These are phyloP conservation scores for Melaleuca alternifolia DNA, from an alignment of 345 rosid genomes.

Conservation along the genomic window DNA sequence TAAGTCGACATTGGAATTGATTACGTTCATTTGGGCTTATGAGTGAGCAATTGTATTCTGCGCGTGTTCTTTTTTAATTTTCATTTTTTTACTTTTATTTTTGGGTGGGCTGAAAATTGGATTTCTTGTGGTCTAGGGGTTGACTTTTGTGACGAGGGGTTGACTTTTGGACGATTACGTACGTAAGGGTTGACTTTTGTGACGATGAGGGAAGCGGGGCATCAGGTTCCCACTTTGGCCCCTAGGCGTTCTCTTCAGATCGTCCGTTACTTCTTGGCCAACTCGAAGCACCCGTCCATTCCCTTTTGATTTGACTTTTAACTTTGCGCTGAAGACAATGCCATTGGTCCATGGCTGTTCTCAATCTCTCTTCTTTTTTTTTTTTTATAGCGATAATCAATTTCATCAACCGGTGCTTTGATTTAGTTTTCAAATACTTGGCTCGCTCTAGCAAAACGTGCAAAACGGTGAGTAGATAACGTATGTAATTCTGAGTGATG, in stretches of 20 bases:
- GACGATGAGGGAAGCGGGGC: conserved; percentile 14
- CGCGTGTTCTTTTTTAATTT: no score
- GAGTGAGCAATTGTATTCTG: background rate
- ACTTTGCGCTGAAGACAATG: background rate
- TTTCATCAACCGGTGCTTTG: background rate
- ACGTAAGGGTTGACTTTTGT: conserved; percentile 7
- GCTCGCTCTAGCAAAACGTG: background rate
- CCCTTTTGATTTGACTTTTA: conserved; percentile 15
- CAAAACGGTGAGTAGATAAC: background rate
- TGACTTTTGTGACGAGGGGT: no score
- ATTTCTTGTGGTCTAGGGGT: conserved; percentile 3
- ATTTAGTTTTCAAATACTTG: background rate
- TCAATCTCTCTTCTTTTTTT: no score
- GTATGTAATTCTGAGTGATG: background rate
- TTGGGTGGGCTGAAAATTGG: background rate
- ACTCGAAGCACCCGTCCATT: conserved; percentile 36
- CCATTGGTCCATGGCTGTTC: background rate
- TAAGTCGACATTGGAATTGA: background rate
- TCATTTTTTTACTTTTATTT: background rate
- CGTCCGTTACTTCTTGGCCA: conserved; percentile 34
- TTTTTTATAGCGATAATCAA: background rate
- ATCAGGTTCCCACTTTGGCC: conserved; percentile 26
- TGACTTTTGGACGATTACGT: background rate
- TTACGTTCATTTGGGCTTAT: background rate
- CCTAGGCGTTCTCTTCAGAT: conserved; percentile 51